Evolutionary conservation across 768 basidiomycete species (phyloP).

Genomic region (Nevesoporus exiguus): DNA sequence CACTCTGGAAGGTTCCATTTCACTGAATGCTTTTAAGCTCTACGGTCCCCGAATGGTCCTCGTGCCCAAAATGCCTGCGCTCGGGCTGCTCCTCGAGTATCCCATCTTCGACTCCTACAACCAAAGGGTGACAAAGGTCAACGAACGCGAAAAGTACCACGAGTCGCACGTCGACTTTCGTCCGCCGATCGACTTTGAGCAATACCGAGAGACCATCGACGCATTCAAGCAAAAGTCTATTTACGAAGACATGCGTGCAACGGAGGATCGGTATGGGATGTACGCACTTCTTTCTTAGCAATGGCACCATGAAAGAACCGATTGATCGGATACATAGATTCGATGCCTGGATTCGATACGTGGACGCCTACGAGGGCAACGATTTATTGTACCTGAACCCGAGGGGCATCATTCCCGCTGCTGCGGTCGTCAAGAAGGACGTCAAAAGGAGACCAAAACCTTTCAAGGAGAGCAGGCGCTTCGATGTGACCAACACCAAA

Average conservation of each 20-base stretch:
- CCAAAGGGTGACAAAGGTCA: constrained; percentile 43
- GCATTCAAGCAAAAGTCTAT: constrained; percentile 84
- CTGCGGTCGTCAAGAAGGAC: constrained; percentile 62
- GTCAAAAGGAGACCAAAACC: constrained; percentile 50
- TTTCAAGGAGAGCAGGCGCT: constrained; percentile 66
- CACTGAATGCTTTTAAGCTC: constrained; percentile 41
- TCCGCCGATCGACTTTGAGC: constrained; percentile 68
- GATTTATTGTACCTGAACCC: constrained; percentile 79
- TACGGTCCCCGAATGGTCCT: constrained; percentile 76
- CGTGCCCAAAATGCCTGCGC: constrained; percentile 93
- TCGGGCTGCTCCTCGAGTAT: constrained; percentile 88
- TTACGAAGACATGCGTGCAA: constrained; percentile 79
- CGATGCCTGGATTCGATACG: constrained; percentile 77
- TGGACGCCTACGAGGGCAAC: constrained; percentile 72
- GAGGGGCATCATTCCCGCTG: constrained; percentile 70
- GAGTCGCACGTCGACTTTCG: constrained; percentile 60
- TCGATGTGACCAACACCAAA: constrained; percentile 53
- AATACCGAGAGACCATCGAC: constrained; percentile 63
- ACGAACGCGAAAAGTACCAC: constrained; percentile 43
- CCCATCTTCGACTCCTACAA: constrained; percentile 83
- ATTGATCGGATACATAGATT: constrained; percentile 45
- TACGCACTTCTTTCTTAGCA: constrained; percentile 37
- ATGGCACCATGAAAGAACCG: neutral
- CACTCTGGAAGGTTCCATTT: neutral
- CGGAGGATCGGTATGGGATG: constrained; percentile 78